Evolutionary conservation across 2,329 filamentous ascomycete genomes (phyloP).

Genomic region (Pseudopyrenochaeta lycopersici): DNA sequence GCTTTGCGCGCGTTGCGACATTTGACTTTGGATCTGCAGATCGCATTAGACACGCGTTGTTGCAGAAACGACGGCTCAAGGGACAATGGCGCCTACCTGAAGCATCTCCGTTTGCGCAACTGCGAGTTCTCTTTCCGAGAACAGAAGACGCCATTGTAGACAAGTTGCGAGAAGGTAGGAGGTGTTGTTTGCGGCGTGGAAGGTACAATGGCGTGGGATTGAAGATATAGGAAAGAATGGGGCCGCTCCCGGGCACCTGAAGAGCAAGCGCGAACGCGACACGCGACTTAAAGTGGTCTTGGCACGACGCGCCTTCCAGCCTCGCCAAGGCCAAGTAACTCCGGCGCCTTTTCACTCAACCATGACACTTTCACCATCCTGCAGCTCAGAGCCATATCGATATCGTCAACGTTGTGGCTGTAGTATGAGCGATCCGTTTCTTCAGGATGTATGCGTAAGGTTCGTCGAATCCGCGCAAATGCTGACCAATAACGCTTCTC

Average conservation of each 20-base stretch:
- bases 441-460: constrained; percentile 14
- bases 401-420: neutral
- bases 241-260: constrained; percentile 20
- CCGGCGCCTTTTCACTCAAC: neutral
- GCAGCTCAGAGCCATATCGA: neutral
- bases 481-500: neutral
- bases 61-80: constrained; percentile 11
- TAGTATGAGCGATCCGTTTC: neutral
- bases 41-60: constrained; percentile 36
- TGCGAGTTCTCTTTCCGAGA: constrained; percentile 51
- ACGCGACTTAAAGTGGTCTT: constrained; percentile 1
- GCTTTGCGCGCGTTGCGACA: constrained; percentile 51
- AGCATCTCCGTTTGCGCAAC: constrained; percentile 32
- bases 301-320: constrained; percentile 6
- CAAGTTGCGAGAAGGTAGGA: constrained; percentile 26
- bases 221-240: constrained; percentile 25
- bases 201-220: constrained; percentile 19
- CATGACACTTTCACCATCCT: neutral
- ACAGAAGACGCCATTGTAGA: constrained; percentile 44
- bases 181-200: constrained; percentile 29
- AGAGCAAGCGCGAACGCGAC: constrained; percentile 24
- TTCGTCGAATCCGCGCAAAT: neutral
- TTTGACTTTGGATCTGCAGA: constrained; percentile 31
- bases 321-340: constrained; percentile 2
- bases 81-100: constrained; percentile 33